A percentile compares a stretch with the other conserved stretches of the same genome.
These are phyloP conservation scores for Aspergillus sparsus DNA, from an alignment of 495 filamentous ascomycete species.

Conservation along the genomic window DNA sequence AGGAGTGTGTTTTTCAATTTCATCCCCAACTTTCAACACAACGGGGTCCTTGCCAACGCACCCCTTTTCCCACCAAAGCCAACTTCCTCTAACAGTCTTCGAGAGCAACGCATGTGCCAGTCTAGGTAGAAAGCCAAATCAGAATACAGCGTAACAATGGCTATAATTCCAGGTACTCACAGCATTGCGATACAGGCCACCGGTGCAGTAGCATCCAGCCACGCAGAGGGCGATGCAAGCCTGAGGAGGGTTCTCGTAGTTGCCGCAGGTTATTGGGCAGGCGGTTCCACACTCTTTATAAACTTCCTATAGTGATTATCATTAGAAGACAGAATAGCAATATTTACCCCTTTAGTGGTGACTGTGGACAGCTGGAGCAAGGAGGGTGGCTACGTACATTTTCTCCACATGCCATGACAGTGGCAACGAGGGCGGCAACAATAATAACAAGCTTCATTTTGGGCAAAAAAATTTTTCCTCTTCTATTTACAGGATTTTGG, in stretches of 20 bases:
- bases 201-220: slow-evolving; percentile 4
- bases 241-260: slow-evolving; percentile 2
- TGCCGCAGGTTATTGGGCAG: background rate
- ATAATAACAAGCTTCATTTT: background rate
- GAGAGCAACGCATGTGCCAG: background rate
- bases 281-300: slow-evolving; percentile 3
- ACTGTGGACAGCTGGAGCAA: too few species aligned
- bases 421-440: background rate
- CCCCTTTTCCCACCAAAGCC: too few species aligned
- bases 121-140: background rate
- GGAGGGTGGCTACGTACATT: too few species aligned
- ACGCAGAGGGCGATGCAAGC: slow-evolving; percentile 6
- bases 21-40: too few species aligned
- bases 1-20: too few species aligned
- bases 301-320: background rate
- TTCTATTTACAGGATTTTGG: background rate
- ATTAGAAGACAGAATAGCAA: too few species aligned
- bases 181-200: background rate
- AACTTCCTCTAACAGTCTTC: background rate
- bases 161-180: background rate
- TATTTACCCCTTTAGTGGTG: too few species aligned
- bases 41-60: too few species aligned
- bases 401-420: background rate
- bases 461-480: background rate
- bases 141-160: background rate